phyloP scores from a whole-genome alignment of 345 rosid species.

The Camelina laxa region DNA sequence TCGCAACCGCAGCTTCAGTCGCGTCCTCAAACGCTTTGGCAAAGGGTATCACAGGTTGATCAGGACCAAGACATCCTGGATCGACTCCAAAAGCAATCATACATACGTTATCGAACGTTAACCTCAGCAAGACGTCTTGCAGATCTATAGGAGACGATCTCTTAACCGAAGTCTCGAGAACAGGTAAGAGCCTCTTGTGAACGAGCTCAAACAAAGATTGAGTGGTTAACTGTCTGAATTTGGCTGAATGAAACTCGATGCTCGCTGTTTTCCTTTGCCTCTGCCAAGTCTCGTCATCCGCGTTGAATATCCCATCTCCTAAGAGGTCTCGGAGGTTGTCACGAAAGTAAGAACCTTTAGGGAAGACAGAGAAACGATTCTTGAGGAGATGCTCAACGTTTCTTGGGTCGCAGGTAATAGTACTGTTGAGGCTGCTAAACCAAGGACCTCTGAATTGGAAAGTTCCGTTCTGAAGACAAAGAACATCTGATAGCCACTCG shows the following conservation, averaged over 20 bases:
- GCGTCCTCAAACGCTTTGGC: constrained; percentile 93
- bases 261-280: constrained; percentile 86
- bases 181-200: constrained; percentile 73
- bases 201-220: constrained; percentile 76
- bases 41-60: constrained; percentile 73
- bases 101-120: constrained; percentile 91
- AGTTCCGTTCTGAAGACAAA: constrained; percentile 71
- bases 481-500: constrained; percentile 70
- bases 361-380: constrained; percentile 78
- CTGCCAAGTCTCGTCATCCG: constrained; percentile 88
- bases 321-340: constrained; percentile 75
- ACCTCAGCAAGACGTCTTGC: constrained; percentile 76
- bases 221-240: constrained; percentile 71
- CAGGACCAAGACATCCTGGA: constrained; percentile 75
- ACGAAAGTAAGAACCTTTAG: constrained; percentile 80
- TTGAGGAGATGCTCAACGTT: constrained; percentile 90
- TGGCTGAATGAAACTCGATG: constrained; percentile 89
- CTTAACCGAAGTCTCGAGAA: constrained; percentile 59
- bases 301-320: constrained; percentile 87
- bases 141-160: constrained; percentile 61
- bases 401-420: constrained; percentile 82
- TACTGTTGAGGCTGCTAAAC: constrained; percentile 77
- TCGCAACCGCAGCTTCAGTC: constrained; percentile 70
- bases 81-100: constrained; percentile 96
- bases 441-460: constrained; percentile 80